A percentile compares a stretch with the other conserved stretches of the same genome.
Conservation (phyloP, 306 rosid genomes). For the Cucurbita ficifolia region DNA sequence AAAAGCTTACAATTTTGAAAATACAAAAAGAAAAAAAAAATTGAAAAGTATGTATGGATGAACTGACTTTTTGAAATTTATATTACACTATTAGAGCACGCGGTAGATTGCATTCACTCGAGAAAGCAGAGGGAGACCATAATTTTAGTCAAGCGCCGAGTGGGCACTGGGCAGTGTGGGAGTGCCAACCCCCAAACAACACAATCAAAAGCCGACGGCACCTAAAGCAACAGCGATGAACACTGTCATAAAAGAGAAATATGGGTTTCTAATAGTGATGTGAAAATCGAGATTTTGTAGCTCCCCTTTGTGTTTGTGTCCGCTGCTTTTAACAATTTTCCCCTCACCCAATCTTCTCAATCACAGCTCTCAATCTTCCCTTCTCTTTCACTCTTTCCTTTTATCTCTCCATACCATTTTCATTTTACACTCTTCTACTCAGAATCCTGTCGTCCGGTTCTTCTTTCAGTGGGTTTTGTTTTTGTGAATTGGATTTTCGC, state of each 20-base stretch:
- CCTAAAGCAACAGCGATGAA: constrained; percentile 27
- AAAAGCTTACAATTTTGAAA: not conserved
- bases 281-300: constrained; percentile 37
- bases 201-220: constrained; percentile 20
- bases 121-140: not conserved
- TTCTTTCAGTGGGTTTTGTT: not conserved
- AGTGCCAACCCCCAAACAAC: constrained; percentile 21
- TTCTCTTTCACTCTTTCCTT: not conserved
- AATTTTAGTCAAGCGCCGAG: not conserved
- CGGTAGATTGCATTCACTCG: not conserved
- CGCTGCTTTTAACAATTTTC: constrained; percentile 2
- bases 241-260: not conserved
- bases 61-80: not conserved
- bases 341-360: not conserved
- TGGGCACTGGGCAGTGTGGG: not conserved
- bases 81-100: not conserved
- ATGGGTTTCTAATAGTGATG: not conserved
- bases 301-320: constrained; percentile 27
- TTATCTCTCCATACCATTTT: not conserved
- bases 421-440: not conserved
- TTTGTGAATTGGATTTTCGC: not conserved
- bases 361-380: not conserved
- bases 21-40: not conserved
- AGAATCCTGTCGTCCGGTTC: not conserved
- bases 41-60: not conserved